Base-by-base conservation (phyloP, 2,329 filamentous ascomycete species). In the Colletotrichum viniferum region DNA sequence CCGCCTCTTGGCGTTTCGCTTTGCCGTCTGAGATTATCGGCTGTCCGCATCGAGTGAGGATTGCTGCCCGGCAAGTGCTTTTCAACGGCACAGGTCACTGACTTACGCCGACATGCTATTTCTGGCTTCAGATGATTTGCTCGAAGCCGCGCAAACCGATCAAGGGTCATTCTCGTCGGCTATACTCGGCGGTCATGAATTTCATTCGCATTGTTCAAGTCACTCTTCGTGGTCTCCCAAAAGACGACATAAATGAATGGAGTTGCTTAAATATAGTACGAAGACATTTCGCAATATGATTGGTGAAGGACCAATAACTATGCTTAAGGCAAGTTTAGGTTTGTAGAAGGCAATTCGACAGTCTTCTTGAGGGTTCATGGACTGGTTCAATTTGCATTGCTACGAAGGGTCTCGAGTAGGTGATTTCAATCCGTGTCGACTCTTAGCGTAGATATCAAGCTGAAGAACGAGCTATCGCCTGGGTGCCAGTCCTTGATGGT, bases 1-100 rank as follows among this genome's bases (percentile, higher is more conserved):
- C 70, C 52, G n/a, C 14, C 12, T 52, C 69, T 72, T 72, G 69
- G 69, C 62, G 36, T 67, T 72, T 72, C 55, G 69, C 62, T 52
- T 67, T 72, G n/a, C 26, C 34, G 30, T 71, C 48, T 71, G 61
- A 60, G 61, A 58, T 28, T 34, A 18, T 43, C 14, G 48, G 38
- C 36, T 61, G 34, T 5, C 61, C n/a, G n/a, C 14, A 4, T 66
- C 14, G 32, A 58, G 43, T 34, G 10, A 65, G 30, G 26, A 24
- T 16, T 63, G 7, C 32, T 38, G 28, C 24, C 21, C 26, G 48
- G 32, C 69, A 32, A n/a, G 16, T 55, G 36, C 28, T 24, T 36
- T 24, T 61, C 16, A 36, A 24, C n/a, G 14, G 24, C 13, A 64
- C 26, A 4, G n/a, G 4, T 28, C 21, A 24, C 28, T 48, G 36